Evolutionary conservation across 495 filamentous ascomycete genomes (phyloP), one percentile per base, ranked within the genome.

Genomic region (Arthonia radiata): DNA sequence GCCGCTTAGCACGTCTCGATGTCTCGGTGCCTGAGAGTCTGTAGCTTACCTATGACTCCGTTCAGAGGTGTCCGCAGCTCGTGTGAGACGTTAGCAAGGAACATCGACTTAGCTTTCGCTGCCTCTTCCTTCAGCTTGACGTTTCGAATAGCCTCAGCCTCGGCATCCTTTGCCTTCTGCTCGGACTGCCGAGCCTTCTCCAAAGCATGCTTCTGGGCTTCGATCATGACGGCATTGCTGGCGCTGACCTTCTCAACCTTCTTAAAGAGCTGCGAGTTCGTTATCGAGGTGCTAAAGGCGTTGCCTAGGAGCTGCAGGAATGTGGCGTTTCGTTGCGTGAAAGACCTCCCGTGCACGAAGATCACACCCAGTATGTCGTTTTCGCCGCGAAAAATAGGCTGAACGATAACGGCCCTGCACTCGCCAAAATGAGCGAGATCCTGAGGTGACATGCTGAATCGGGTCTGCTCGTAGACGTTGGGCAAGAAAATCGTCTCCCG

Each of bases 41-140:
- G n/a, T n/a, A n/a, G n/a, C n/a, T n/a, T n/a, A n/a, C n/a, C n/a
- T n/a, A 90, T 86, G 3, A 90, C 76, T 16, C 79, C 79, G 39
- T 81, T 82, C 32, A 91, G 62, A 0, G 78, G 82, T 2, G 79
- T 86, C 13, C 79, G 67, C 25, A 83, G 49, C 46, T 86, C 78
- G 39, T 86, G 78, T 2, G 75, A 82, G 10, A 90, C 79, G 39
- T 91, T 92, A 11, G 81, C 81, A 13, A 92, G 59, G 57, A 92
- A 92, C 26, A 90, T 81, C 4, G 70, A 75, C 45, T 90, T 92
- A 8, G 78, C 80, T 44, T 71, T 76, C 19, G 79, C 78, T 7
- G 79, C 80, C 46, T 92, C 81, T 43, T 92, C 79, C 25, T 83
- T 82, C 9, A 89, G 56, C 39, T 77, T 74, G 33, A 89, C 75